Evolutionary conservation across 192 early-diverging fungal species (phyloP).

Genomic region (Podochytrium sp.): DNA sequence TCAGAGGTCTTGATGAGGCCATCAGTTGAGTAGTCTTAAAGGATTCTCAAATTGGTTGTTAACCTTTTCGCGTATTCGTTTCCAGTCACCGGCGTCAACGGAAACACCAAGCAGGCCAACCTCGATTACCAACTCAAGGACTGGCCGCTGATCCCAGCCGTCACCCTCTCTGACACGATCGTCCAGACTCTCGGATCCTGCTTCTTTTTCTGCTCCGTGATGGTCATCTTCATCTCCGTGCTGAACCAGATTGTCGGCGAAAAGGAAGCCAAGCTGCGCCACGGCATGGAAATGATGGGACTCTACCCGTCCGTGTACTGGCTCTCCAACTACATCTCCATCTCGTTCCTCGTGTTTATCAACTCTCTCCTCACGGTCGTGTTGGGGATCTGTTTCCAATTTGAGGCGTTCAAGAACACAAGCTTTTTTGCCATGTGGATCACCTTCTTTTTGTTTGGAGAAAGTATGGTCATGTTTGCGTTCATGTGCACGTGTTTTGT

Average conservation of each 20-base stretch:
- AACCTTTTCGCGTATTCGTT: no score
- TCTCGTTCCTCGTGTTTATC: conserved; percentile 57
- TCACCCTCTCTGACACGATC: conserved; percentile 56
- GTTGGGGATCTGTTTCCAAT: conserved; percentile 66
- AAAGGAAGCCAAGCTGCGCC: conserved; percentile 72
- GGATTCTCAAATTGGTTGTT: not conserved
- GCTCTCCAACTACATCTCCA: conserved; percentile 65
- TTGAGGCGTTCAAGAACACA: conserved; percentile 64
- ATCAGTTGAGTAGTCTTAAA: conserved; percentile 43
- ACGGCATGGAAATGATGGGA: conserved; percentile 83
- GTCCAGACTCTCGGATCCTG: conserved; percentile 59
- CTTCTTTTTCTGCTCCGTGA: conserved; percentile 61
- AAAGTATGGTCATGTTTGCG: conserved; percentile 73
- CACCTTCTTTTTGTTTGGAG: conserved; percentile 77
- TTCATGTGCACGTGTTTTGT: conserved; percentile 73
- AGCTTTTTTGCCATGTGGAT: conserved; percentile 63
- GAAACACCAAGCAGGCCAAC: conserved; percentile 28
- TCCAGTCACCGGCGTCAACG: conserved; percentile 20
- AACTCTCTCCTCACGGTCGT: conserved; percentile 60
- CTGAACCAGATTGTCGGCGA: conserved; percentile 75
- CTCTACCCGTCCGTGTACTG: conserved; percentile 70
- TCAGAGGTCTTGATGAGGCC: conserved; percentile 73
- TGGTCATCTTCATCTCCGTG: conserved; percentile 66
- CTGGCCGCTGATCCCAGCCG: conserved; percentile 68
- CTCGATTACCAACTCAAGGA: conserved; percentile 64